Evolutionary conservation across 441 rosid species (phyloP).

Genomic region (Cnidoscolus chayamansa): DNA sequence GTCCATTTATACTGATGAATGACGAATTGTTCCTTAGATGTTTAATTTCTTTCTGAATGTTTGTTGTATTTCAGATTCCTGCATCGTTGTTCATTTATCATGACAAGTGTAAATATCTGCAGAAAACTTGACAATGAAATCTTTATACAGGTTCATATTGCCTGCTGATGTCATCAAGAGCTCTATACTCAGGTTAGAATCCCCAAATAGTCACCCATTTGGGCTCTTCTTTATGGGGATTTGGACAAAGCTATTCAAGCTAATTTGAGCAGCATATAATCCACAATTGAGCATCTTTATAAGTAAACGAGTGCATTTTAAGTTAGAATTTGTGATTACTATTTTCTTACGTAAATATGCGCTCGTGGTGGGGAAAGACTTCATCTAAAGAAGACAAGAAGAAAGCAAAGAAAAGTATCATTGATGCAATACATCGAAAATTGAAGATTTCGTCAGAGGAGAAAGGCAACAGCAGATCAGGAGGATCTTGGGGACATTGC

Average conservation of each 20-base stretch:
- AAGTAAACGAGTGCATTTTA: conserved; percentile 22
- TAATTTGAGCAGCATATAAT: conserved; percentile 19
- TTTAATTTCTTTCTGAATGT: not conserved
- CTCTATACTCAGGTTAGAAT: conserved; percentile 10
- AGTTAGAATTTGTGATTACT: conserved; percentile 28
- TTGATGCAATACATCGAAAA: conserved; percentile 51
- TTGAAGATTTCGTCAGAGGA: conserved; percentile 47
- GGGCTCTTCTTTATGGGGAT: conserved; percentile 3
- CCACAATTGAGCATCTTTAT: conserved; percentile 22
- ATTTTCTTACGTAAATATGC: conserved; percentile 38
- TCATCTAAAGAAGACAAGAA: conserved; percentile 63
- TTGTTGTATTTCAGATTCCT: not conserved
- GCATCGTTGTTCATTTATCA: not conserved
- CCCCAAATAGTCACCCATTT: conserved; percentile 6
- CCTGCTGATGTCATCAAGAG: not conserved
- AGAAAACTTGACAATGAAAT: conserved; percentile 7
- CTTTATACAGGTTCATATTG: conserved; percentile 16
- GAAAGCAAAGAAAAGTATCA: conserved; percentile 53
- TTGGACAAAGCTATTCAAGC: not conserved
- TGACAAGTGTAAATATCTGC: not conserved
- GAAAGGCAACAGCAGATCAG: conserved; percentile 39
- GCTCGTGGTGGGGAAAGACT: conserved; percentile 55
- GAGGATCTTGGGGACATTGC: conserved; percentile 43
- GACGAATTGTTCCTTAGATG: not conserved
- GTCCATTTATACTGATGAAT: not conserved